A percentile compares a stretch with the other conserved stretches of the same genome.
Conservation (phyloP, 169 alveolate genomes). For the Plasmodium gonderi region DNA sequence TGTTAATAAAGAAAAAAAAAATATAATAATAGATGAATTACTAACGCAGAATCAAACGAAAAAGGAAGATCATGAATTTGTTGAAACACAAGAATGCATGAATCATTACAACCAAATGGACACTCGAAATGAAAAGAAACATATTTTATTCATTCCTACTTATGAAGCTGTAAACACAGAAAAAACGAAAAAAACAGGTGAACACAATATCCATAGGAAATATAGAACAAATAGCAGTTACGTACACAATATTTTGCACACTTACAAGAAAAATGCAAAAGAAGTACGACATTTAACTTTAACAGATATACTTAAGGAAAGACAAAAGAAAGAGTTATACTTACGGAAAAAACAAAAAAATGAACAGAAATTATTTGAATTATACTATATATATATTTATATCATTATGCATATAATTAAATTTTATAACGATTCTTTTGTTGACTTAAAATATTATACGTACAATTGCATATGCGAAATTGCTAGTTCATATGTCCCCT, state of each 20-base stretch:
- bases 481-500: conserved; percentile 75
- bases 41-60: neutral
- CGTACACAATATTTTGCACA: too few species aligned
- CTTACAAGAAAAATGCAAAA: too few species aligned
- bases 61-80: neutral
- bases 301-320: neutral
- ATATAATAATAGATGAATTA: neutral
- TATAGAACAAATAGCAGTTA: too few species aligned
- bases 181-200: too few species aligned
- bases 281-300: neutral
- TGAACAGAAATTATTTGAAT: conserved; percentile 62
- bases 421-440: conserved; percentile 67
- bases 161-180: too few species aligned
- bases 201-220: too few species aligned
- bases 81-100: neutral
- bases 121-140: neutral
- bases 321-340: conserved; percentile 10
- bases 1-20: conserved; percentile 9
- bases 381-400: conserved; percentile 67
- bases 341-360: conserved; percentile 29
- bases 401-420: conserved; percentile 66
- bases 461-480: conserved; percentile 75
- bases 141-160: too few species aligned
- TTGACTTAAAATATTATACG: conserved; percentile 51
- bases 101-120: neutral